Evolutionary conservation across 768 basidiomycete genomes (phyloP), one percentile per base, ranked within the genome.

Genomic region (Tricholoma saponaceum): DNA sequence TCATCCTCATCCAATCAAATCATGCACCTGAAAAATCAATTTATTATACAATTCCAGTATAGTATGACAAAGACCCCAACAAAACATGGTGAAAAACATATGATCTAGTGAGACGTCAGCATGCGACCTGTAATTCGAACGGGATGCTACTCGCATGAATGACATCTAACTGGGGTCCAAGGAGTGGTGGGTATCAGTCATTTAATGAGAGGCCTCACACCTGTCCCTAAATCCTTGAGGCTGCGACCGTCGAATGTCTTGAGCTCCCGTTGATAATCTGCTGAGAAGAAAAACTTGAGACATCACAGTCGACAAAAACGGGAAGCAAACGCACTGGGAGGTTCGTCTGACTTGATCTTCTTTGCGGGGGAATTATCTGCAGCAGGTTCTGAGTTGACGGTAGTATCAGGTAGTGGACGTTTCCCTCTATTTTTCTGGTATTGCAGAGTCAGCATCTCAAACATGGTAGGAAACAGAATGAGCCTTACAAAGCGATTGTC

Each of bases 401-500:
- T 58, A 65, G 61, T 32, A 67, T 76, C 77, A 74, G 74, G 76
- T 66, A 71, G 69, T 66, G 72, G 74, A 66, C 82, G 82, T 74
- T 83, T 83, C 70, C 83, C 80, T 67, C 82, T 72, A 37, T 72
- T 79, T 78, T 76, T 83, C 82, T 83, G 61, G 20, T 13, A 22
- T 14, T 22, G 32, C 23, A 23, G 43, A 18, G 25, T 51, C 20
- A 56, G 46, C 14, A 23, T 37, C 10, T 12, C 16, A 23, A 9
- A 39, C 13, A 28, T 0, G 14, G 14, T 20, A 13, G 30, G 35
- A n/a, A 12, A 33, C 16, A 14, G 9, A 18, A 25, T 10, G 18
- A 18, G 30, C 52, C 65, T 65, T 20, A 65, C 65, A 60, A 66
- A 66, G 55, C 85, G 78, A 61, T 77, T 76, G 57, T 82, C 81